Evolutionary conservation across 768 basidiomycete genomes (phyloP), one percentile per base, ranked within the genome.

Genomic region (Cubamyces sp.): DNA sequence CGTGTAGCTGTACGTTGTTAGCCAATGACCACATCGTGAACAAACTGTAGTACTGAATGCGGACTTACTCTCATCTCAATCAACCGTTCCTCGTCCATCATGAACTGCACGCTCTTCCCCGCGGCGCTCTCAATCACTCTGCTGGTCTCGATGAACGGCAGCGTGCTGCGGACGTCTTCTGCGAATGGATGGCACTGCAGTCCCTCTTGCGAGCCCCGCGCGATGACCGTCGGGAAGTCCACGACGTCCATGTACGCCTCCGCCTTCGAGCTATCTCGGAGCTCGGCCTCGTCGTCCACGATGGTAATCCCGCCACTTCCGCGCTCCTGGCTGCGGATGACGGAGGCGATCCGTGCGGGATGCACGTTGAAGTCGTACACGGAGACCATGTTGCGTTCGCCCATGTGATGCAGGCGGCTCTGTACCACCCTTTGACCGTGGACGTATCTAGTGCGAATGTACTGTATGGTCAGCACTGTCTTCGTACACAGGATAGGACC

Each of bases 1-100:
- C 51, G 14, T 18, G 21, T 37, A 52, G 37, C 51, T n/a, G 25
- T 9, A 11, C 28, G 9, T 8, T 9, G 34, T 34, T 7, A 11
- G 34, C 11, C 34, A 34, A 7, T 3, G 28, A 30, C 28, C 28
- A 8, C 28, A 8, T 30, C 8, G 8, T 30, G 45, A 11, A 46
- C 3, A 4, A 3, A 4, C 5, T 5, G n/a, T 19, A 21, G 46
- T 14, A 47, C 42, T 34, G 34, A 11, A 9, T 5, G 42, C 21
- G 23, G 19, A 47, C 48, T 26, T 14, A 80, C 79, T 71, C 74
- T 76, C 55, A 81, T 46, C 45, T 78, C 76, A 23, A 81, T 64
- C 39, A 81, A 47, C 60, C 80, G 66, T 53, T 76, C 76, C 39
- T 78, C 78, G 57, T 81, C 80, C 43, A 80, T 73, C 76, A 79